Conservation (phyloP, 495 filamentous ascomycete species). For the Neurospora tetraspora region DNA sequence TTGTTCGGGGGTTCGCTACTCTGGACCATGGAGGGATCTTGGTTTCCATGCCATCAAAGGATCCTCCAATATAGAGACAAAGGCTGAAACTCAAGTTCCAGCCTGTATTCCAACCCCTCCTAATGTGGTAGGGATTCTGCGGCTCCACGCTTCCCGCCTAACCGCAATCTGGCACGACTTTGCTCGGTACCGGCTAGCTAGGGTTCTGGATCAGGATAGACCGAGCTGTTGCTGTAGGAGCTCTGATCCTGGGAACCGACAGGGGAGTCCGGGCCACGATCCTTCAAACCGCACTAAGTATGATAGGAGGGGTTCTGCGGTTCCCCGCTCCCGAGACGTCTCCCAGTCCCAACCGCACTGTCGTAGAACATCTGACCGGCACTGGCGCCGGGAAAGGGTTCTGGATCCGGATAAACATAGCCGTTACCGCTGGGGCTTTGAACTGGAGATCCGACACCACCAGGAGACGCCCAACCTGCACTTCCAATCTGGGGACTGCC, state of each 20-base stretch:
- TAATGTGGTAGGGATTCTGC: background rate
- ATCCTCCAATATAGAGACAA: background rate
- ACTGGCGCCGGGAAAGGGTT: conserved; percentile 44
- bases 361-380: conserved; percentile 57
- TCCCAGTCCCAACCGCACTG: conserved; percentile 44
- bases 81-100: background rate
- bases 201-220: background rate
- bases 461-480: conserved; percentile 65
- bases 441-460: conserved; percentile 55
- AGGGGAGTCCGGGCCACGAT: conserved; percentile 31
- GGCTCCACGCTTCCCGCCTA: background rate
- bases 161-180: background rate
- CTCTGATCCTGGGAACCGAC: conserved; percentile 19
- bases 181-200: background rate
- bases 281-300: conserved; percentile 20
- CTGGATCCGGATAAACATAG: conserved; percentile 63
- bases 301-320: conserved; percentile 49
- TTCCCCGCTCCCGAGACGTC: conserved; percentile 58
- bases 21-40: background rate
- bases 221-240: background rate
- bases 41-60: background rate
- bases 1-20: background rate
- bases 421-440: conserved; percentile 45
- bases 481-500: conserved; percentile 68
- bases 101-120: background rate